phyloP scores from a whole-genome alignment of 305 asterid genomes.

The Fraxinus sp. region DNA sequence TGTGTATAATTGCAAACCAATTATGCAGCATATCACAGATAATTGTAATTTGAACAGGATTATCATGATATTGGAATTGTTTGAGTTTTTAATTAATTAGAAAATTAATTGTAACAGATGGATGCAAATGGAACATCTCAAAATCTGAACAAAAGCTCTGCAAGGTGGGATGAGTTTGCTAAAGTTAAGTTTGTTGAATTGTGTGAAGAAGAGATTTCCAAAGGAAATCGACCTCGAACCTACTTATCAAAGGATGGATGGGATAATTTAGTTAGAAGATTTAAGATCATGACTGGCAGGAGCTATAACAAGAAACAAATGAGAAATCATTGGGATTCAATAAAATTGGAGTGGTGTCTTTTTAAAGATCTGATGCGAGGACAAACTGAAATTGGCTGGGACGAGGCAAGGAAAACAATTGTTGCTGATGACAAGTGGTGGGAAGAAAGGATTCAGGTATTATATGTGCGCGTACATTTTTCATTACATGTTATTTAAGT shows the following conservation, averaged over 20 bases:
- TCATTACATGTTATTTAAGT: not conserved
- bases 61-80: not conserved
- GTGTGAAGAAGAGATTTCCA: not conserved
- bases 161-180: constrained; percentile 10
- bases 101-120: not conserved
- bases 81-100: not conserved
- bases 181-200: constrained; percentile 4
- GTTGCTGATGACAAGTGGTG: constrained; percentile 13
- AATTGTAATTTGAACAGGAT: not conserved
- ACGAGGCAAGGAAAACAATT: not conserved
- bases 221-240: not conserved
- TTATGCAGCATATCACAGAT: not conserved
- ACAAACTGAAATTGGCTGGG: not conserved
- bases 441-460: constrained; percentile 14
- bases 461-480: not conserved
- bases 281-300: not conserved
- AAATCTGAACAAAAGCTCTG: not conserved
- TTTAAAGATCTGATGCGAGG: constrained; percentile 4
- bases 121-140: not conserved
- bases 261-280: not conserved
- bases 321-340: constrained; percentile 10
- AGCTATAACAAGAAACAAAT: not conserved
- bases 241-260: constrained; percentile 3
- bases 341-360: not conserved
- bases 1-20: not conserved